Evolutionary conservation across 495 filamentous ascomycete genomes (phyloP).

Genomic region (Cercophora scortea): DNA sequence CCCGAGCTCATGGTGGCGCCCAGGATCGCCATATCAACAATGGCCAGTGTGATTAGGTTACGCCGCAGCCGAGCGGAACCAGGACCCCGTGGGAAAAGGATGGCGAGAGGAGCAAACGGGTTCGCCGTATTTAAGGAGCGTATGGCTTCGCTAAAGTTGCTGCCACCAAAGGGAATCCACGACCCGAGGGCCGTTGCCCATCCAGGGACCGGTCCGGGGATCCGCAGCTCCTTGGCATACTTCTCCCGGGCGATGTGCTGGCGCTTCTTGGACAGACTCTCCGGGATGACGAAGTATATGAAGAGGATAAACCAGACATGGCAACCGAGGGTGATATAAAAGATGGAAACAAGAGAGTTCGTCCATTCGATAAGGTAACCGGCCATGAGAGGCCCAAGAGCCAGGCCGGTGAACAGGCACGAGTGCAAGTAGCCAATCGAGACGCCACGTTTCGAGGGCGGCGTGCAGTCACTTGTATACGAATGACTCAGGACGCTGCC

Average conservation of each 20-base stretch:
- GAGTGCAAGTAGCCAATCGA: conserved; percentile 86
- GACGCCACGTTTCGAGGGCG: conserved; percentile 68
- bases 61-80: conserved; percentile 57
- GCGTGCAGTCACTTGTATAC: conserved; percentile 83
- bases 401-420: conserved; percentile 77
- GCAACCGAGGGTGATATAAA: conserved; percentile 66
- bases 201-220: conserved; percentile 2
- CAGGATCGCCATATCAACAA: conserved; percentile 71
- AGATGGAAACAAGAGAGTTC: conserved; percentile 60
- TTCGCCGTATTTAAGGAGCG: conserved; percentile 36
- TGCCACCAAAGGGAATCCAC: conserved; percentile 6
- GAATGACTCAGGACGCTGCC: conserved; percentile 73
- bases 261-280: conserved; percentile 65
- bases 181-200: conserved; percentile 1
- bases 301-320: conserved; percentile 65
- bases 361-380: conserved; percentile 68
- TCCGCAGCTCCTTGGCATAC: conserved; percentile 31
- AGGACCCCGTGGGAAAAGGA: conserved; percentile 64
- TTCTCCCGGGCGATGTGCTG: conserved; percentile 63
- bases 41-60: conserved; percentile 72
- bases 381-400: conserved; percentile 70
- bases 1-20: conserved; percentile 75
- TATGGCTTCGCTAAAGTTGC: conserved; percentile 6
- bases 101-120: conserved; percentile 64
- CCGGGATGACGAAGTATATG: conserved; percentile 64